phyloP scores from a whole-genome alignment of 176 grass and related monocot genomes.

The Ampelocalamus luodianensis region DNA sequence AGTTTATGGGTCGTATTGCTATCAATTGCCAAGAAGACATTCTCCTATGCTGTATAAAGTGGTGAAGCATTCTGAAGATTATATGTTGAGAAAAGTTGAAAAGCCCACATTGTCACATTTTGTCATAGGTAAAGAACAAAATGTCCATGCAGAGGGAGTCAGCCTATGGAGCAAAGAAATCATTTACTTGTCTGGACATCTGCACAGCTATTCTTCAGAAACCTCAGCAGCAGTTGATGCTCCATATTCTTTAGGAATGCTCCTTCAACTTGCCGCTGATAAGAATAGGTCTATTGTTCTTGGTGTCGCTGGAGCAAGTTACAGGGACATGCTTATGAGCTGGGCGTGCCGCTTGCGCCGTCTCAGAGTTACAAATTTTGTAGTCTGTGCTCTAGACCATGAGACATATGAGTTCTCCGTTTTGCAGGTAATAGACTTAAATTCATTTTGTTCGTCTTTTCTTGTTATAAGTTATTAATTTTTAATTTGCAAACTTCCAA shows the following conservation, averaged over 20 bases:
- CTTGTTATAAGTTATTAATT: background rate
- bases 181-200: constrained; percentile 12
- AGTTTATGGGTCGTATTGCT: constrained; percentile 71
- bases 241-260: constrained; percentile 55
- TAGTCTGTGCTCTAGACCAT: constrained; percentile 79
- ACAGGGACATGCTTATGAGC: constrained; percentile 94
- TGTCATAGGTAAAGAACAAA: constrained; percentile 29
- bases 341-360: constrained; percentile 80
- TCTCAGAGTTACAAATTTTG: constrained; percentile 68
- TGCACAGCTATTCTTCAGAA: constrained; percentile 38
- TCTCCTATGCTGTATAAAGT: constrained; percentile 46
- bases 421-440: constrained; percentile 59
- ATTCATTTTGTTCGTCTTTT: background rate
- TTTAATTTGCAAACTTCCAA: background rate
- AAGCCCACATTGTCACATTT: constrained; percentile 22
- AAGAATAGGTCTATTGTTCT: constrained; percentile 68
- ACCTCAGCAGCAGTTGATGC: constrained; percentile 19
- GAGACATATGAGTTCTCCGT: constrained; percentile 79
- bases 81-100: constrained; percentile 57
- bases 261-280: constrained; percentile 59
- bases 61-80: constrained; percentile 53
- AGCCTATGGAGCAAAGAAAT: constrained; percentile 1
- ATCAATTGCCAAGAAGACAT: constrained; percentile 23
- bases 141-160: background rate
- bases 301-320: constrained; percentile 78